Evolutionary conservation across 164 flowering plant genomes (phyloP), one percentile per base, ranked within the genome.

Genomic region (Buxus sempervirens): DNA sequence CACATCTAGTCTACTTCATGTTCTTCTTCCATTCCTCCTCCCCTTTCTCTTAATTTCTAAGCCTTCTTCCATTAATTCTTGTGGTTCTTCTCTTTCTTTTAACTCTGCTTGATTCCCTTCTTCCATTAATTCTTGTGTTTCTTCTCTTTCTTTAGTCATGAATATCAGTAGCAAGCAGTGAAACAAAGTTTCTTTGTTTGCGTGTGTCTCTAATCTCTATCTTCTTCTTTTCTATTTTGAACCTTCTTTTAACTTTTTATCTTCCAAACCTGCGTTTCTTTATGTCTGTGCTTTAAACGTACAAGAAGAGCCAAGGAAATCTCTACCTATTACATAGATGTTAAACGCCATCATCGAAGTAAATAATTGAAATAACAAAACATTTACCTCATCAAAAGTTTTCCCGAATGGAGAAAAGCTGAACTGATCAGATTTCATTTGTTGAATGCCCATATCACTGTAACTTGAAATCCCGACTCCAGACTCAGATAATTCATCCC

Each of bases 361-460:
- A n/a, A n/a, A n/a, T n/a, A 4, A 10, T 54, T 55, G 58, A 55
- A 55, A 21, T 8, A 38, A 54, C 7, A 22, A 54, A 20, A 38
- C 4, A 60, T 22, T 19, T 83, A 86, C 90, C 88, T 86, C 87
- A 58, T 88, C 88, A 58, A 82, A 82, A 68, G 64, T 72, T 70
- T 78, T 83, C 65, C 78, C 70, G 48, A 75, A 85, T 1, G 83
- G 84, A 32, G 36, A 69, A 45, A 84, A 88, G 75, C 93, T 79
- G 70, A 86, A 88, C 68, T 88, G 87, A 55, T 86, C 91, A 61
- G 87, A 66, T 77, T 89, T 90, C 72, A 89, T 66, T 49, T 88
- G 96, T 24, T 89, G 97, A 63, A 93, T 82, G 54, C 88, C 96
- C 69, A 89, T 71, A 62, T 78, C 66, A 65, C 54, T 57, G 65